Evolutionary conservation across 139 green algal genomes (phyloP).

Genomic region (Coelastrella sp.): DNA sequence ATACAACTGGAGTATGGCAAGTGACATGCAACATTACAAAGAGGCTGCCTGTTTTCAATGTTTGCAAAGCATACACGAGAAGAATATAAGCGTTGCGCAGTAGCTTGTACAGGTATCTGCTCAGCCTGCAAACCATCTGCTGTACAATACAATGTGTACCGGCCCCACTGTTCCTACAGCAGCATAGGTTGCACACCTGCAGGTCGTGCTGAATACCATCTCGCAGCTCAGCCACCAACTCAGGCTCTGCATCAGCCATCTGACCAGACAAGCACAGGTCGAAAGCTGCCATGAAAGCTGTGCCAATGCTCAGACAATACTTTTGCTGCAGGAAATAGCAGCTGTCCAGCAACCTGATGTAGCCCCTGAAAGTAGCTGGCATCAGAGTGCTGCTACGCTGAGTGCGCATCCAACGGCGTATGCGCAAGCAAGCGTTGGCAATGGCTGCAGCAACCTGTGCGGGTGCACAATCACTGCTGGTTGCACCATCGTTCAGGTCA

Average conservation of each 20-base stretch:
- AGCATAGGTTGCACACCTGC: not conserved
- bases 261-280: slow-evolving; percentile 10
- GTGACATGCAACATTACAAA: not conserved
- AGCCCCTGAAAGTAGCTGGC: slow-evolving; percentile 38
- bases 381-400: not conserved
- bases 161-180: no score
- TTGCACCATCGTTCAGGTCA: not conserved
- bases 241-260: not conserved
- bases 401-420: slow-evolving; percentile 29
- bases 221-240: slow-evolving; percentile 29
- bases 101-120: no score
- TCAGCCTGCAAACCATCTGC: no score
- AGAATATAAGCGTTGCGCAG: no score
- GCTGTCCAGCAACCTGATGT: slow-evolving; percentile 43
- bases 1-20: not conserved
- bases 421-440: slow-evolving; percentile 24
- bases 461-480: no score
- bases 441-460: no score
- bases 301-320: not conserved
- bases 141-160: no score
- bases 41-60: no score
- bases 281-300: slow-evolving; percentile 42
- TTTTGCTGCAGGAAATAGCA: slow-evolving; percentile 18
- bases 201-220: not conserved
- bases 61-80: no score